Percentiles rank a stretch among this genome's conserved stretches.
Conservation (phyloP, 2,329 filamentous ascomycete genomes). For the Fusarium irregulare region DNA sequence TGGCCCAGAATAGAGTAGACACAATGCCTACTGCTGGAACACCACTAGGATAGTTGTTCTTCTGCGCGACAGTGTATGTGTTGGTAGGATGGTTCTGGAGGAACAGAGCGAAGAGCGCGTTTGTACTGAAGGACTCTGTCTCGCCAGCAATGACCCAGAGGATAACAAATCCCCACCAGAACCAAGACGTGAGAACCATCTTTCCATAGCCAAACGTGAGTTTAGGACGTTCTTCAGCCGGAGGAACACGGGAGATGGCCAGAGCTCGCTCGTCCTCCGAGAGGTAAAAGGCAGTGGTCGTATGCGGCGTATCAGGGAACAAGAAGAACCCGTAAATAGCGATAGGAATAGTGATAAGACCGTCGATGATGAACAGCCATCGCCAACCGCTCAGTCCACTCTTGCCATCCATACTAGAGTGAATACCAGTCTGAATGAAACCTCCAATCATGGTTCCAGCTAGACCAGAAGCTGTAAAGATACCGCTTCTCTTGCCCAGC, state of each 20-base stretch:
- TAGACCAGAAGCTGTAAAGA: constrained; percentile 71
- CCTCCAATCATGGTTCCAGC: constrained; percentile 65
- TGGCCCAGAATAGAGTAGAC: constrained; percentile 76
- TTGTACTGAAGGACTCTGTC: constrained; percentile 76
- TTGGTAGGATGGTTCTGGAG: constrained; percentile 60
- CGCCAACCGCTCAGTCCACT: constrained; percentile 72
- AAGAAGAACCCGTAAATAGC: constrained; percentile 51
- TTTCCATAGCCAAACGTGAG: constrained; percentile 63
- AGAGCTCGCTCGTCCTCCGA: constrained; percentile 59
- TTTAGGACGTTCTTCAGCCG: constrained; percentile 55
- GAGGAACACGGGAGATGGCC: constrained; percentile 57
- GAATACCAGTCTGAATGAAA: constrained; percentile 72
- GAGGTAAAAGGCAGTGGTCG: constrained; percentile 58
- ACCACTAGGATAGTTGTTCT: constrained; percentile 68
- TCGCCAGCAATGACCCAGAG: constrained; percentile 79
- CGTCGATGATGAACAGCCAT: constrained; percentile 79
- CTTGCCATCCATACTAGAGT: constrained; percentile 55
- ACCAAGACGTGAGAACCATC: constrained; percentile 68
- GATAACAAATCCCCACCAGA: constrained; percentile 74
- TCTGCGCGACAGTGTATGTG: constrained; percentile 59
- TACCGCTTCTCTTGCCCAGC: constrained; percentile 70
- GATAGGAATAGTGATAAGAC: constrained; percentile 57
- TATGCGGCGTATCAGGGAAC: constrained; percentile 58
- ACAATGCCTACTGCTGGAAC: constrained; percentile 67
- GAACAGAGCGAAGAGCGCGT: constrained; percentile 66